A percentile compares a stretch with the other conserved stretches of the same genome.
These are phyloP conservation scores for Peniophora sp. DNA, from an alignment of 1,284 basidiomycete species.

Conservation along the genomic window DNA sequence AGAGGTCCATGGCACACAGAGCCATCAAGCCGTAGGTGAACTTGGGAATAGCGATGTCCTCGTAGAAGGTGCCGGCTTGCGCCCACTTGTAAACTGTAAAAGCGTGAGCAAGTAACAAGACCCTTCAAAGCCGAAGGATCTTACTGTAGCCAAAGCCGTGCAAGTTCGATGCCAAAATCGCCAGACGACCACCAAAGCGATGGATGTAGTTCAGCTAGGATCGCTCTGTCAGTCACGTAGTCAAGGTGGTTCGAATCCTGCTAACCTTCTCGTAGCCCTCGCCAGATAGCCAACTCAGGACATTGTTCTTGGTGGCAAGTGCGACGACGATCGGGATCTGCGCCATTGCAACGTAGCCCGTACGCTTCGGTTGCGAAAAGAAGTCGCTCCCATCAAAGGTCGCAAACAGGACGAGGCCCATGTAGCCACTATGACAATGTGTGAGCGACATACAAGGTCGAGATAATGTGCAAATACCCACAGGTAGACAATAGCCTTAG, in stretches of 20 bases:
- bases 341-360: constrained; percentile 59
- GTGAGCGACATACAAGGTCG: neutral
- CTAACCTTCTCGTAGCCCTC: constrained; percentile 74
- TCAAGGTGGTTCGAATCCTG: too few species aligned
- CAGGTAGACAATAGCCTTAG: neutral
- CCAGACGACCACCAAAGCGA: constrained; percentile 59
- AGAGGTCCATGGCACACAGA: constrained; percentile 40
- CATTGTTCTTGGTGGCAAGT: constrained; percentile 69
- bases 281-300: constrained; percentile 55
- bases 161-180: constrained; percentile 56
- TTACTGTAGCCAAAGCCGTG: constrained; percentile 57
- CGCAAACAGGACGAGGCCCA: constrained; percentile 38
- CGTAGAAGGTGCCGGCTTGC: constrained; percentile 30
- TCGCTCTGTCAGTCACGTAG: too few species aligned
- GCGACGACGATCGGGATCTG: constrained; percentile 68
- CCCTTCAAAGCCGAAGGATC: constrained; percentile 15
- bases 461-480: neutral
- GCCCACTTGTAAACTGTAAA: constrained; percentile 54
- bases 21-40: constrained; percentile 44
- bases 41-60: constrained; percentile 23
- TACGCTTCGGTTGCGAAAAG: constrained; percentile 40
- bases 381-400: constrained; percentile 44
- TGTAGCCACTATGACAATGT: neutral
- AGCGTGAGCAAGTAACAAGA: neutral
- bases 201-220: constrained; percentile 70